These are phyloP conservation scores for Botryotinia narcissicola DNA, from an alignment of 2,329 filamentous ascomycete species.

Conservation along the genomic window DNA sequence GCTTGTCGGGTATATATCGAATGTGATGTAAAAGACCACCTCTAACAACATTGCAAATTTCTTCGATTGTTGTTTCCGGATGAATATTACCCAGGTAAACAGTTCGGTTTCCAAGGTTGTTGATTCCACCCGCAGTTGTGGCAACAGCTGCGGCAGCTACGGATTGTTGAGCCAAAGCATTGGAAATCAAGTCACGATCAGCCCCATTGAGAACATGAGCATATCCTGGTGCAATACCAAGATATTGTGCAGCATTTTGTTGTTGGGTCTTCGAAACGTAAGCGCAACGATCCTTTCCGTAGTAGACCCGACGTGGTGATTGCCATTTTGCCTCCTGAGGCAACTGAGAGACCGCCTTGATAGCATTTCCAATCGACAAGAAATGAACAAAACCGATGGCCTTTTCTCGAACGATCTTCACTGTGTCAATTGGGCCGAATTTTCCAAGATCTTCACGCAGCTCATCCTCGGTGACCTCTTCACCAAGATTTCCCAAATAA, in stretches of 20 bases:
- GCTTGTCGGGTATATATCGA: constrained; percentile 98
- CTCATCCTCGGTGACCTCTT: constrained; percentile 88
- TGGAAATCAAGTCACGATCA: constrained; percentile 94
- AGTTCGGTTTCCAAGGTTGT: constrained; percentile 95
- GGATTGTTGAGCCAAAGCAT: constrained; percentile 92
- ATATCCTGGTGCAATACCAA: constrained; percentile 94
- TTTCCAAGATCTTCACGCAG: constrained; percentile 92
- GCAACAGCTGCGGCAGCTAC: constrained; percentile 95
- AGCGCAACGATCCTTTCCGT: constrained; percentile 96
- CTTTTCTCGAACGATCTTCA: constrained; percentile 98
- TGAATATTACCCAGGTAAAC: constrained; percentile 99
- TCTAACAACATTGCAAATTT: constrained; percentile 98
- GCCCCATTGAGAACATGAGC: constrained; percentile 94
- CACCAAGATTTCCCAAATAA: constrained; percentile 88
- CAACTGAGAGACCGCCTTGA: constrained; percentile 95
- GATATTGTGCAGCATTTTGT: constrained; percentile 96
- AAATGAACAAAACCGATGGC: constrained; percentile 98
- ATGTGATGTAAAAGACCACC: constrained; percentile 96
- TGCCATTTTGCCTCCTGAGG: constrained; percentile 98
- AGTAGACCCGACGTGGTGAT: constrained; percentile 91
- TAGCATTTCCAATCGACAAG: constrained; percentile 93
- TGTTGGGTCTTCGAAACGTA: constrained; percentile 99
- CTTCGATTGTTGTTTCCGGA: constrained; percentile 96
- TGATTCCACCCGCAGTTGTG: constrained; percentile 92
- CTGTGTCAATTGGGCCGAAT: constrained; percentile 92